These are phyloP conservation scores for Nectriaceae sp. DNA, from an alignment of 2,329 filamentous ascomycete genomes.

Conservation along the genomic window DNA sequence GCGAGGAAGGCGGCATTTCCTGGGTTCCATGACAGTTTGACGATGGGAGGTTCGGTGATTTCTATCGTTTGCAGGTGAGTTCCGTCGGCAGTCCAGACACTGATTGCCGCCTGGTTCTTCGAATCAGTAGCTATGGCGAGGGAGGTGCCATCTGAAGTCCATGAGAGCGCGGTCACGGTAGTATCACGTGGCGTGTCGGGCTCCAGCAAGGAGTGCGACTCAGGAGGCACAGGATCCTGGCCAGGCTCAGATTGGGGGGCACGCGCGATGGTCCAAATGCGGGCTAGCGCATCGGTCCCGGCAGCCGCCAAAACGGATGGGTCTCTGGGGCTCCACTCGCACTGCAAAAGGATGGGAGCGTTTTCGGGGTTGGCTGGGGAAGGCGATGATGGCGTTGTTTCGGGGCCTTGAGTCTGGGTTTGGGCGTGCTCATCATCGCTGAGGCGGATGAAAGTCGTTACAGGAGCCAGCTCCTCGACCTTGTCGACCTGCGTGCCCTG, in stretches of 20 bases:
- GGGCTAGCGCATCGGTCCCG: constrained; percentile 70
- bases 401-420: constrained; percentile 36
- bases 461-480: constrained; percentile 58
- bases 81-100: constrained; percentile 58
- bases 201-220: constrained; percentile 48
- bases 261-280: constrained; percentile 66
- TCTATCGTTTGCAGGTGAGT: constrained; percentile 54
- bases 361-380: constrained; percentile 47
- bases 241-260: constrained; percentile 45
- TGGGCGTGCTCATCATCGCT: constrained; percentile 39
- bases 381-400: constrained; percentile 34
- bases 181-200: constrained; percentile 53
- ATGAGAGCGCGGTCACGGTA: constrained; percentile 60
- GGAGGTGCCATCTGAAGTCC: constrained; percentile 57
- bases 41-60: constrained; percentile 60
- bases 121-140: constrained; percentile 62
- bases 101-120: constrained; percentile 52
- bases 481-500: constrained; percentile 67
- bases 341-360: constrained; percentile 64
- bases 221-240: constrained; percentile 43
- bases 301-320: constrained; percentile 66
- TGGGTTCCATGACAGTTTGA: constrained; percentile 64
- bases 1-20: constrained; percentile 56
- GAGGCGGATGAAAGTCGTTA: constrained; percentile 63
- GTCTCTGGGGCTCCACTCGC: constrained; percentile 68